Evolutionary conservation across 176 grass and related monocot genomes (phyloP).

Genomic region (Elaeis guineensis): DNA sequence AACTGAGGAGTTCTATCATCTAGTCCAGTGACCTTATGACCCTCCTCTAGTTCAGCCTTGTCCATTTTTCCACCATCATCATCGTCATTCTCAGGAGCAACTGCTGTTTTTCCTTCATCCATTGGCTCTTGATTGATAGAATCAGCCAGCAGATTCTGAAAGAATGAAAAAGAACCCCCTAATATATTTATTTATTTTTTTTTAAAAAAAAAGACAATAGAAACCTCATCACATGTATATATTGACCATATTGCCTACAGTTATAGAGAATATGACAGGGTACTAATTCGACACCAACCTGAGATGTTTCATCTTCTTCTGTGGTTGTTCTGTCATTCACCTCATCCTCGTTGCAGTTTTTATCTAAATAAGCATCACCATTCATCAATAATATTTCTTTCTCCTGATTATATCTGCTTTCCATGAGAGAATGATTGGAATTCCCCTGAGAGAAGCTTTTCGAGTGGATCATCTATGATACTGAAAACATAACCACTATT

Average conservation of each 20-base stretch:
- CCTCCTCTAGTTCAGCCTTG: constrained; percentile 31
- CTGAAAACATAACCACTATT: too few relatives aligned
- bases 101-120: background rate
- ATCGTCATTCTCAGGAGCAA: too few relatives aligned
- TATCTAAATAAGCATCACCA: background rate
- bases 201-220: background rate
- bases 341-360: background rate
- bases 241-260: background rate
- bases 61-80: constrained; percentile 12
- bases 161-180: constrained; percentile 1
- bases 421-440: background rate
- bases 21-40: constrained; percentile 5
- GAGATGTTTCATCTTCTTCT: background rate
- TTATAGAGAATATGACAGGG: background rate
- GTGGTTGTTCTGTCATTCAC: background rate
- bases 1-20: constrained; percentile 56
- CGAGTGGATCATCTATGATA: too few relatives aligned
- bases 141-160: constrained; percentile 3
- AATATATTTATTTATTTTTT: too few relatives aligned
- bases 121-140: background rate
- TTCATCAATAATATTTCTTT: background rate
- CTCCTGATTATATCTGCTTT: background rate
- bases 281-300: background rate
- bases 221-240: background rate
- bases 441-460: background rate